Evolutionary conservation across 2,329 filamentous ascomycete species (phyloP).

Genomic region (Grosmannia huntii): DNA sequence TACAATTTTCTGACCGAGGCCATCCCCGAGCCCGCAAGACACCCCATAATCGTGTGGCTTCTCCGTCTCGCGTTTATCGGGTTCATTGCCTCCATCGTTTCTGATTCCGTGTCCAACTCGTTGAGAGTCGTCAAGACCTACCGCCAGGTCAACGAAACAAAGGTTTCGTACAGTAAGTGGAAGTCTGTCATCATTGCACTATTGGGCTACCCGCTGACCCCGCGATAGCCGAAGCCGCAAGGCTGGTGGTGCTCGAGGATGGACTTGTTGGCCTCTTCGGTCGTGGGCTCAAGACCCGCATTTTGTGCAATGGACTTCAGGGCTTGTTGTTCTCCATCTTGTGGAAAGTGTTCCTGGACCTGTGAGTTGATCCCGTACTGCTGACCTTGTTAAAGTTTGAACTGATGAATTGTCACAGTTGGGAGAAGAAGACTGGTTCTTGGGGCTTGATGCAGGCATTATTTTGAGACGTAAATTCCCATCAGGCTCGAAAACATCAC

Average conservation of each 20-base stretch:
- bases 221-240: conserved; percentile 27
- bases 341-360: conserved; percentile 34
- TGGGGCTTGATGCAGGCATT: not conserved
- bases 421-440: not conserved
- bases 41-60: conserved; percentile 27
- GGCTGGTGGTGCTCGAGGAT: conserved; percentile 25
- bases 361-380: conserved; percentile 22
- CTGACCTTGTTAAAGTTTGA: too few species aligned
- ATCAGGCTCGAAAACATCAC: too few species aligned
- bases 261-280: conserved; percentile 29
- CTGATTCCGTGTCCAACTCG: conserved; percentile 33
- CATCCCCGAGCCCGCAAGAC: conserved; percentile 26
- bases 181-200: too few species aligned
- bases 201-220: not conserved
- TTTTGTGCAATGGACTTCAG: conserved; percentile 34
- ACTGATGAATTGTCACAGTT: not conserved
- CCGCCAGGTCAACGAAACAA: conserved; percentile 33
- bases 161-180: conserved; percentile 30
- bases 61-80: conserved; percentile 29
- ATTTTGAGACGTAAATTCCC: too few species aligned
- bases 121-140: conserved; percentile 35
- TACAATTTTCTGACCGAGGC: conserved; percentile 29
- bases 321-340: conserved; percentile 33
- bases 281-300: conserved; percentile 32
- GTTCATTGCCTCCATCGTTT: conserved; percentile 31